Evolutionary conservation across 345 rosid genomes (phyloP), one percentile per base, ranked within the genome.

Genomic region (Moricandia arvensis): DNA sequence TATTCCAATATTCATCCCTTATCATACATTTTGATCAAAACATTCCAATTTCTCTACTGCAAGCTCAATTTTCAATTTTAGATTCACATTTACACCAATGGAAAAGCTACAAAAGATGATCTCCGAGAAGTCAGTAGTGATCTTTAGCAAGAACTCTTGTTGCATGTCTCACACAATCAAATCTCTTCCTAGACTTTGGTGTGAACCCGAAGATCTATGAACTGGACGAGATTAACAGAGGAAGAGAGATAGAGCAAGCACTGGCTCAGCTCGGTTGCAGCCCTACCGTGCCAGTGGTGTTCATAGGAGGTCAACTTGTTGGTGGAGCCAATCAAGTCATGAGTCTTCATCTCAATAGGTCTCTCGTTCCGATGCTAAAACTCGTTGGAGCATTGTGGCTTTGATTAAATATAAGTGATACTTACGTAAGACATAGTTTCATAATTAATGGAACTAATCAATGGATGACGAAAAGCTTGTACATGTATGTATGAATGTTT

Each of bases 271-370:
- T 85, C 4, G 94, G 97, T 0, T 84, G 91, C 75, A 85, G 83
- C 69, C 90, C 92, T 0, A 55, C 91, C 0, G 84, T 91, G 65
- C 97, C 98, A 0, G 82, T 83, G 0, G 93, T 93, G 15, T 93
- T 91, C 84, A 86, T 93, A 10, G 93, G 96, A 0, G 96, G 94
- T 1, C 84, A 88, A 18, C 93, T 91, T 35, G 85, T 93, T 1
- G 97, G 98, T 29, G 98, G 98, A 31, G 79, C 97, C 70, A 86
- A 34, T 34, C 8, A 62, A 62, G 66, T 62, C 29, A 62, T 62
- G 66, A 62, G 66, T 62, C 97, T 87, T 58, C 98, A 91, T 80
- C 98, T 93, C 33, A 88, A 82, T 49, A 85, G 91, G 4, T 75
- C 93, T 68, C 82, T 93, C 13, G 75, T 88, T 76, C 93, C 96